Base-by-base conservation (phyloP, 164 flowering plant species). In the Macadamia integrifolia region DNA sequence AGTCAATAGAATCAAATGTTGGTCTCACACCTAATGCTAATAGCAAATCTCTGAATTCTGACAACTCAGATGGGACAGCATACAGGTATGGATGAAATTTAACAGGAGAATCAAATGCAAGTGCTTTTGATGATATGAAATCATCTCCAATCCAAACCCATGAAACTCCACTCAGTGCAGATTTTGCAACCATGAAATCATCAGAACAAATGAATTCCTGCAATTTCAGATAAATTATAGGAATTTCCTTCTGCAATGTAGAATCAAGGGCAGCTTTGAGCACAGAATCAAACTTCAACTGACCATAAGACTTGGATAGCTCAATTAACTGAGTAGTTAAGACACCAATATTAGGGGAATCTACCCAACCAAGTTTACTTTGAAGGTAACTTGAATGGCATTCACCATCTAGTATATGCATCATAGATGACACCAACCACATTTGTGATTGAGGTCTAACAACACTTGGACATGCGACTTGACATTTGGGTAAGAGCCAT, bases 141-240 rank as follows among this genome's bases (percentile, higher is more conserved):
- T 87, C 88, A 73, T 93, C 98, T 57, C 98, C 96, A 72, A 88
- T 85, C 98, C 98, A 93, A 72, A 93, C 88, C 88, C 97, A 93
- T 10, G 87, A 65, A 76, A 88, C 82, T 71, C 87, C 92, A 70
- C 82, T 69, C 67, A 93, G 61, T 70, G 84, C 80, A 77, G 87
- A 77, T 80, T 79, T 82, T 48, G 91, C 72, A 67, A 53, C 64
- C 60, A 40, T 43, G 30, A 87, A 82, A 58, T 86, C 87, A 70
- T 83, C 85, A 57, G 80, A 80, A 15, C 82, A 82, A 62, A 86
- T 61, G 69, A 67, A 83, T 53, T 84, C 88, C 76, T 88, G 96
- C 79, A 93, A 60, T 69, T 73, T 84, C 18, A 88, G 82, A 75
- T 93, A 93, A 63, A 93, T 85, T 14, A 57, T 61, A 14, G 83